Evolutionary conservation across 2,329 filamentous ascomycete genomes (phyloP), one percentile per base, ranked within the genome.

Genomic region (Alternaria panax): DNA sequence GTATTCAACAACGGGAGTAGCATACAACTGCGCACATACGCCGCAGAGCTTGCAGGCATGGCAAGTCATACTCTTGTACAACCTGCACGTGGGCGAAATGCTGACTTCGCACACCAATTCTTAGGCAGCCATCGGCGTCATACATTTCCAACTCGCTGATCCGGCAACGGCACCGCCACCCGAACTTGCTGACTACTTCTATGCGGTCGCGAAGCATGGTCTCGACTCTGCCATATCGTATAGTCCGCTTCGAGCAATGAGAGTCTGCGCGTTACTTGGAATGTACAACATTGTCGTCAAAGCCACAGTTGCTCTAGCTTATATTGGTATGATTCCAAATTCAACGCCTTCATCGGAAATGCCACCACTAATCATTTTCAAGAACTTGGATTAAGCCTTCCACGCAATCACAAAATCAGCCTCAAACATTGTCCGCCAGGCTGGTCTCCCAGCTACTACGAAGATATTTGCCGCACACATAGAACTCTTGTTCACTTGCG

Each of bases 271-370:
- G 1, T 50, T 70, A 9, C 36, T 70, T n/a, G 60, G 57, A 11
- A 62, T 69, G 53, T 70, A 70, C 46, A 70, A 69, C 25, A 62
- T 70, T 22, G 51, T 64, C 12, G 48, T 64, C 16, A 64, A 70
- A n/a, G 65, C 57, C 7, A 56, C 45, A 11, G 65, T 70, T 2
- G 57, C 67, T 12, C 28, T 68, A 14, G 64, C 64, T 16, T 70
- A 63, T 32, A 59, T 69, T 36, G 67, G 65, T 69, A 62, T 11
- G 53, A 28, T 25, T 34, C 25, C 12, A 14, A 25, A 32, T 12
- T 28, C 12, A 8, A 27, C 14, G 54, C 22, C 43, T 11, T 2
- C 18, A 47, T 36, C 16, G 12, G 28, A 20, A 41, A n/a, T 24
- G 12, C 20, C 18, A 12, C 16, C 22, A 34, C 56, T 55, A 3